Percentiles rank a stretch among this genome's conserved stretches.
These are phyloP conservation scores for Aspergillus jensenii DNA, from an alignment of 2,329 filamentous ascomycete species.

Conservation along the genomic window DNA sequence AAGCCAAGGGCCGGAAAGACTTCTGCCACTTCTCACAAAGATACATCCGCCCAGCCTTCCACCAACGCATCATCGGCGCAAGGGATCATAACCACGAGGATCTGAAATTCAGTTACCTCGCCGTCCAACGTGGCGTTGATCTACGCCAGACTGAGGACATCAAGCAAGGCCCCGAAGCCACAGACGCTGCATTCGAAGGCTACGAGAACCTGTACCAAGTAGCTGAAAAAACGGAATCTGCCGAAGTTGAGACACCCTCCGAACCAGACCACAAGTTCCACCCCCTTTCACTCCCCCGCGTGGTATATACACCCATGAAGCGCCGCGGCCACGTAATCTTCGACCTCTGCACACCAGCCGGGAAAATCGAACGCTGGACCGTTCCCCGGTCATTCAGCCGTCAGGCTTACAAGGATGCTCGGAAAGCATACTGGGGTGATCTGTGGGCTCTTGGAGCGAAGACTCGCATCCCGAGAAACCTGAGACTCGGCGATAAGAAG, in stretches of 20 bases:
- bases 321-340: conserved; percentile 82
- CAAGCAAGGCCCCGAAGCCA: conserved; percentile 57
- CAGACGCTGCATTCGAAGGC: conserved; percentile 69
- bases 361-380: conserved; percentile 88
- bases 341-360: conserved; percentile 85
- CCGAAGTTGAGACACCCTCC: neutral
- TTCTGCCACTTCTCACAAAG: conserved; percentile 90
- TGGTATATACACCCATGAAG: conserved; percentile 80
- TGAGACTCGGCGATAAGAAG: conserved; percentile 58
- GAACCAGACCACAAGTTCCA: conserved; percentile 35
- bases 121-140: conserved; percentile 74
- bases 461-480: conserved; percentile 64
- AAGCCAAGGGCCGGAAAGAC: conserved; percentile 74
- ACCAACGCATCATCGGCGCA: conserved; percentile 71
- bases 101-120: conserved; percentile 85
- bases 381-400: conserved; percentile 78
- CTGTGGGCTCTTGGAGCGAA: conserved; percentile 95
- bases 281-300: conserved; percentile 72
- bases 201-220: conserved; percentile 56
- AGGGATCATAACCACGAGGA: conserved; percentile 81
- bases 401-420: conserved; percentile 85
- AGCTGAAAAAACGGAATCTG: conserved; percentile 3
- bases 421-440: conserved; percentile 89
- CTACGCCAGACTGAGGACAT: conserved; percentile 45
- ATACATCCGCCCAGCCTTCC: conserved; percentile 78